Conservation (phyloP, 352 stramenopile genomes). For the Phytopythium ostracodes region DNA sequence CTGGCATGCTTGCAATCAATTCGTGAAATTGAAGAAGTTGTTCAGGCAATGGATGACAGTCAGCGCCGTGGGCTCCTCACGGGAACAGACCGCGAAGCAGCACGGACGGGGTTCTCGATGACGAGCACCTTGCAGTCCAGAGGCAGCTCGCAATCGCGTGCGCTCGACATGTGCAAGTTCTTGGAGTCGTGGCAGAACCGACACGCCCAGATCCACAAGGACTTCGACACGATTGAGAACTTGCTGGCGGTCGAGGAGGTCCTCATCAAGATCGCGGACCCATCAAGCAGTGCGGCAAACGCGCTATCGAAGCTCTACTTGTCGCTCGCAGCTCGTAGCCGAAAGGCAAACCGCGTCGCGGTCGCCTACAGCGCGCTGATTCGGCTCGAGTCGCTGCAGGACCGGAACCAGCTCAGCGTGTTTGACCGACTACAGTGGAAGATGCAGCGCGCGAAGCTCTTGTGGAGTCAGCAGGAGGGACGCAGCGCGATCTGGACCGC, state of each 20-base stretch:
- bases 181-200: slow-evolving; percentile 42
- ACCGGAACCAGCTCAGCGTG: slow-evolving; percentile 23
- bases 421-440: slow-evolving; percentile 54
- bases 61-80: background rate
- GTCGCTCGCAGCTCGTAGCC: slow-evolving; percentile 46
- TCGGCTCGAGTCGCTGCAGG: slow-evolving; percentile 56
- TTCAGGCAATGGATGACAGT: slow-evolving; percentile 9
- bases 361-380: slow-evolving; percentile 62
- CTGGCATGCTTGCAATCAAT: slow-evolving; percentile 57
- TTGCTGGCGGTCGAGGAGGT: slow-evolving; percentile 61
- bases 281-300: slow-evolving; percentile 12
- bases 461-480: slow-evolving; percentile 72
- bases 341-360: slow-evolving; percentile 59
- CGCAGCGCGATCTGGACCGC: slow-evolving; percentile 72
- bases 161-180: slow-evolving; percentile 8
- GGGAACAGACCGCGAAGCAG: background rate
- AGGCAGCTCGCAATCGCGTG: background rate
- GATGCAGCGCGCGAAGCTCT: slow-evolving; percentile 72
- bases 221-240: slow-evolving; percentile 57
- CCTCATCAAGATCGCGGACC: slow-evolving; percentile 38
- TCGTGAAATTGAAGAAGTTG: slow-evolving; percentile 55
- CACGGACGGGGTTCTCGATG: slow-evolving; percentile 12
- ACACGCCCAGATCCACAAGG: slow-evolving; percentile 33
- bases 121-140: background rate
- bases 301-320: slow-evolving; percentile 53